Percentiles rank a stretch among this genome's conserved stretches.
These are phyloP conservation scores for Neopestalotiopsis sp. DNA, from an alignment of 2,329 filamentous ascomycete genomes.

Conservation along the genomic window DNA sequence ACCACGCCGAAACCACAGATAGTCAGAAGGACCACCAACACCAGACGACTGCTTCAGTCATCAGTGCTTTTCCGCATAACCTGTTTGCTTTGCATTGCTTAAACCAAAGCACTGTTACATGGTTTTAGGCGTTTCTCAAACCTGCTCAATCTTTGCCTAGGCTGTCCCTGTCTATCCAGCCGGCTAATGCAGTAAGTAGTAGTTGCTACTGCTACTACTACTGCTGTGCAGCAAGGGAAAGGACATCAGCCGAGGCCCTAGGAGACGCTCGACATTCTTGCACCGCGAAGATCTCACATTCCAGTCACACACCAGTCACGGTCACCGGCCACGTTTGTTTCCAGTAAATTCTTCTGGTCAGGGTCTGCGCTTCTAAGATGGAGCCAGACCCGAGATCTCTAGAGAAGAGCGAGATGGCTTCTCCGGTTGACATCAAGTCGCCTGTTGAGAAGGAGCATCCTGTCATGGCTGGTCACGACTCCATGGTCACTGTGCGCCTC, in stretches of 20 bases:
- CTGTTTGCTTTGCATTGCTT: neutral
- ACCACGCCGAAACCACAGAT: neutral
- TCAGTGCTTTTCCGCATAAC: neutral
- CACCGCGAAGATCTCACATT: conserved; percentile 34
- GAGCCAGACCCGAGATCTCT: conserved; percentile 30
- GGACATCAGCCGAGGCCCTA: neutral
- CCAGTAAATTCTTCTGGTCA: conserved; percentile 12
- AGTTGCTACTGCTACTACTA: conserved; percentile 7
- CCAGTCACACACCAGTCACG: conserved; percentile 25
- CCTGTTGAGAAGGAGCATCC: conserved; percentile 28
- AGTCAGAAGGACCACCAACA: neutral
- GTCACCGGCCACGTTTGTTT: conserved; percentile 29
- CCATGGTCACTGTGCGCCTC: conserved; percentile 78
- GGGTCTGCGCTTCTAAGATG: conserved; percentile 33
- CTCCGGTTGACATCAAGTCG: conserved; percentile 24
- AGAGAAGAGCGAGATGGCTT: conserved; percentile 28
- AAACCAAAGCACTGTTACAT: neutral
- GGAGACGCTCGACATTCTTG: conserved; percentile 29
- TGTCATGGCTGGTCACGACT: conserved; percentile 57
- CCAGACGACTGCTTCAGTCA: neutral
- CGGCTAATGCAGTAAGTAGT: conserved; percentile 27
- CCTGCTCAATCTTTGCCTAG: conserved; percentile 3
- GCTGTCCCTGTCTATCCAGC: conserved; percentile 19
- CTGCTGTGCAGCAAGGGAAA: conserved; percentile 12
- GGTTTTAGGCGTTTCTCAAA: no score